Conservation (phyloP, 805 yeast genomes). For the Sugiyamaella chiloensis region DNA sequence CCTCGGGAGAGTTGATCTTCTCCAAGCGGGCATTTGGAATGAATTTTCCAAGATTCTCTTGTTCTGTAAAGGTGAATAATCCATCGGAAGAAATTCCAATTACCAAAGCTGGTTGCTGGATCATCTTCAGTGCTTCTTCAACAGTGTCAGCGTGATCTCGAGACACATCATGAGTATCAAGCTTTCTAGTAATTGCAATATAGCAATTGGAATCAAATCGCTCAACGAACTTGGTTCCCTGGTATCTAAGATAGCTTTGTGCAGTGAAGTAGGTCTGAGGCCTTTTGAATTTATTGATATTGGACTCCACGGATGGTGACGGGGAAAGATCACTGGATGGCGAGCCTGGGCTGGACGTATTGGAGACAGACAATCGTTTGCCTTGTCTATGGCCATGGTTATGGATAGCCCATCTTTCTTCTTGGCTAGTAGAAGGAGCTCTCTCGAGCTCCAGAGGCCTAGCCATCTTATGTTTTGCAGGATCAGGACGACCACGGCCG, state of each 20-base stretch:
- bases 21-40: conserved; percentile 68
- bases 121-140: conserved; percentile 52
- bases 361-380: conserved; percentile 19
- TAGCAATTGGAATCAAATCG: conserved; percentile 97
- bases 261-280: conserved; percentile 79
- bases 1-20: conserved; percentile 85
- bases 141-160: conserved; percentile 59
- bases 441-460: conserved; percentile 26
- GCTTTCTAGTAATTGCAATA: conserved; percentile 85
- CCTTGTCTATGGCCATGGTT: conserved; percentile 69
- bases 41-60: conserved; percentile 71
- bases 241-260: conserved; percentile 90
- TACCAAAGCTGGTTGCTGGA: conserved; percentile 73
- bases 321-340: conserved; percentile 5
- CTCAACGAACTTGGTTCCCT: conserved; percentile 83
- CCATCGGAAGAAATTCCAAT: conserved; percentile 94
- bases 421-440: conserved; percentile 44
- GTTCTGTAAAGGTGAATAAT: conserved; percentile 87
- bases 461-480: conserved; percentile 36
- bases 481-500: conserved; percentile 74
- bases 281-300: conserved; percentile 6
- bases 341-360: conserved; percentile 2
- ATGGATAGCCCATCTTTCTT: conserved; percentile 79
- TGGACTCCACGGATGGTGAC: conserved; percentile 3
- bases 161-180: conserved; percentile 93